Evolutionary conservation across 306 rosid genomes (phyloP).

Genomic region (Vachellia pachyceras): DNA sequence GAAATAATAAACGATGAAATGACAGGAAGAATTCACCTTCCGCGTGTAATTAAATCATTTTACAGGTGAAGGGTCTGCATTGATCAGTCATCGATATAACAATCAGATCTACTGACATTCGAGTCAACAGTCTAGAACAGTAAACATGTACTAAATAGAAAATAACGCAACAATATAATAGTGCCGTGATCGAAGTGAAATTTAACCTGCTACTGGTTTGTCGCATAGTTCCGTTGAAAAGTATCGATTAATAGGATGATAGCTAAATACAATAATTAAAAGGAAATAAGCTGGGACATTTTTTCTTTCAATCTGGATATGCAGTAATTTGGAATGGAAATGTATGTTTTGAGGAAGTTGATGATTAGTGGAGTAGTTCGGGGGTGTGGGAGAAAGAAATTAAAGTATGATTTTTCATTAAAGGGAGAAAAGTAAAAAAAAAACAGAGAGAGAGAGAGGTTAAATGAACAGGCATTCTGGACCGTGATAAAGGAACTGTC

Average conservation of each 20-base stretch:
- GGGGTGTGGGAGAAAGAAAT: constrained; percentile 44
- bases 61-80: not conserved
- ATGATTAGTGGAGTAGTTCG: too few relatives aligned
- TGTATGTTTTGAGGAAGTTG: too few relatives aligned
- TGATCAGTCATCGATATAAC: not conserved
- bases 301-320: too few relatives aligned
- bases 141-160: not conserved
- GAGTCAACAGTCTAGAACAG: not conserved
- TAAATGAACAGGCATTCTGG: constrained; percentile 47
- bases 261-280: constrained; percentile 3
- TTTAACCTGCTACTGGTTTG: not conserved
- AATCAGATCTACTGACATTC: not conserved
- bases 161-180: not conserved
- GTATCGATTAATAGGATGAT: not conserved
- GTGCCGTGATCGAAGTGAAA: not conserved
- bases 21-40: not conserved
- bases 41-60: not conserved
- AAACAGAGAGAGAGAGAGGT: not conserved
- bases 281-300: too few relatives aligned
- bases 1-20: not conserved
- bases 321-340: too few relatives aligned
- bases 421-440: constrained; percentile 24
- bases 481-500: constrained; percentile 63
- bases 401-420: constrained; percentile 34
- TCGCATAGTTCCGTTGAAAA: too few relatives aligned